A percentile compares a stretch with the other conserved stretches of the same genome.
These are phyloP conservation scores for Sporothrix mexicana DNA, from an alignment of 2,329 filamentous ascomycete genomes.

Conservation along the genomic window DNA sequence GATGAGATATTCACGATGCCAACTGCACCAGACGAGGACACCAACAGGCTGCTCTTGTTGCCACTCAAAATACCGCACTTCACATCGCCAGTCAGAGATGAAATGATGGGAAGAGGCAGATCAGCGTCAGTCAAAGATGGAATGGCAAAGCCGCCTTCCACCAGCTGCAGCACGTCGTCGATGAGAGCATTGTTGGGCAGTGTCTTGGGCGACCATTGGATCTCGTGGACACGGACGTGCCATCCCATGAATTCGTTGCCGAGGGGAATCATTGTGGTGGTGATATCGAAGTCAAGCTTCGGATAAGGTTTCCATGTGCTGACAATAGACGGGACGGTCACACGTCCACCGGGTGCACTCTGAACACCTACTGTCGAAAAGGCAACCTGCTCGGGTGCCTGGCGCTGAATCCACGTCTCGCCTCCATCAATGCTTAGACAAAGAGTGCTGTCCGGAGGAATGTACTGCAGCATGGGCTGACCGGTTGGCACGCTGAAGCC, in stretches of 20 bases:
- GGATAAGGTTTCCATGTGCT: conserved; percentile 13
- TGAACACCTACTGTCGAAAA: background rate
- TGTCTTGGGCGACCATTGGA: background rate
- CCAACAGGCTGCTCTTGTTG: background rate
- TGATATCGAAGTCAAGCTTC: background rate
- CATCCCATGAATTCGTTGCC: conserved; percentile 6
- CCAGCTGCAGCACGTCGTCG: conserved; percentile 5
- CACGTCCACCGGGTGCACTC: background rate
- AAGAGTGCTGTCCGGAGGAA: conserved; percentile 20
- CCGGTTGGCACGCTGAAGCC: conserved; percentile 47
- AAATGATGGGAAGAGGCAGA: background rate
- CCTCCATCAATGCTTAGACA: conserved; percentile 5
- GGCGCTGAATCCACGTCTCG: conserved; percentile 6
- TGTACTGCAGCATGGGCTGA: background rate
- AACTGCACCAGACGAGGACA: conserved; percentile 17
- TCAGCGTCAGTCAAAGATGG: background rate
- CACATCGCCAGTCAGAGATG: background rate
- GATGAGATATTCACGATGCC: conserved; percentile 1
- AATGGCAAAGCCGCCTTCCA: conserved; percentile 21
- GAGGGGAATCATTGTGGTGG: conserved; percentile 1
- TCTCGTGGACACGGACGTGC: conserved; percentile 16
- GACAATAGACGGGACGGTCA: background rate
- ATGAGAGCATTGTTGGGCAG: conserved; percentile 2
- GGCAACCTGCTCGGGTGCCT: background rate
- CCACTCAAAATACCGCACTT: background rate